Evolutionary conservation across 768 basidiomycete genomes (phyloP), one percentile per base, ranked within the genome.

Genomic region (Mycena capillaripes): DNA sequence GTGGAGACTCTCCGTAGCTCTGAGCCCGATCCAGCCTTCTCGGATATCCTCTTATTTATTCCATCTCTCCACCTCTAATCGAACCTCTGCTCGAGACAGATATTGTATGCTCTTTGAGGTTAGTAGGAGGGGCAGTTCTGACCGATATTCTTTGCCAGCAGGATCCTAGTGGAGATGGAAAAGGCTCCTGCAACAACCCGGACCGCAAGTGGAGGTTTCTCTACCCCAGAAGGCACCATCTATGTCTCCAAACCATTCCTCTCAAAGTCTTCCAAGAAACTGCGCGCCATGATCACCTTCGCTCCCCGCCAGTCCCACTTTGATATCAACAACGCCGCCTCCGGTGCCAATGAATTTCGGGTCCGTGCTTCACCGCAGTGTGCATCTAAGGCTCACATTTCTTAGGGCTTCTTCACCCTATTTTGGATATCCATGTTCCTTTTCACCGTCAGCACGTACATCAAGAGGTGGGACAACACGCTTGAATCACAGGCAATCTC

Each of bases 341-440:
- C 93, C 25, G 89, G 90, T 34, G 81, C 88, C 12, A 97, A 99
- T 81, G 93, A 96, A 81, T 98, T 98, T 81, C 89, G 97, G 72
- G 93, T 93, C 80, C 52, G 86, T 82, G 23, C 14, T 32, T 57
- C 29, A 19, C 32, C 56, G 52, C 32, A 29, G 59, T 42, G 21
- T 42, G 14, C 38, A 17, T 36, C 44, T 32, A 52, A 52, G 57
- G 32, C 53, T 61, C 69, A 44, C 72, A 63, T 70, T 70, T 30
- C n/a, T 42, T 76, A 94, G 92, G 97, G 97, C 1, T 99, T 99
- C 85, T 98, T 96, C 82, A 90, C 94, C 4, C 88, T 99, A 59
- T 99, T 99, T 84, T 99, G 98, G 92, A 91, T 95, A 66, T 92
- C 92, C 25, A 89, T 97, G 74, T 96, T 95, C 76, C 88, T 97